These are phyloP conservation scores for Ogataea pilisensis DNA, from an alignment of 805 yeast genomes.

Conservation along the genomic window DNA sequence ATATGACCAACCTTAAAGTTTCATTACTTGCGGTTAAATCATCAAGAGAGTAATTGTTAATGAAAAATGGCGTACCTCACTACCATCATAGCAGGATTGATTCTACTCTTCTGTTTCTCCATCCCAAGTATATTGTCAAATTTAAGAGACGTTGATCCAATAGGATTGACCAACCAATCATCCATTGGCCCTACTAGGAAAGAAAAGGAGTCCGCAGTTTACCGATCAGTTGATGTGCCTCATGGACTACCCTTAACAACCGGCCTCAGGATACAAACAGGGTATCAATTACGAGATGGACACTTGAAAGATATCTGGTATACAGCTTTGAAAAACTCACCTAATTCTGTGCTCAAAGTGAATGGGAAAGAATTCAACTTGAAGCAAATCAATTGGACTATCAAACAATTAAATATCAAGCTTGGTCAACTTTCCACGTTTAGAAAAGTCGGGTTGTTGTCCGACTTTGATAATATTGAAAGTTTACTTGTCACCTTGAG, in stretches of 20 bases:
- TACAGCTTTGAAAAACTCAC: constrained; percentile 30
- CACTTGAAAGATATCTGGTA: constrained; percentile 72
- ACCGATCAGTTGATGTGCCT: constrained; percentile 71
- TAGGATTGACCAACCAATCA: constrained; percentile 62
- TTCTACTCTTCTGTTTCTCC: constrained; percentile 13
- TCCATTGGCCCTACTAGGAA: constrained; percentile 60
- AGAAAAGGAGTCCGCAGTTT: constrained; percentile 67
- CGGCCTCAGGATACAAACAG: constrained; percentile 62
- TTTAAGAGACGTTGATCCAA: constrained; percentile 52
- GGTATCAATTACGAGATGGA: constrained; percentile 69
- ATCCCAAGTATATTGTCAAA: constrained; percentile 28
- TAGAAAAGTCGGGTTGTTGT: constrained; percentile 20
- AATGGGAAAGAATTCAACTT: constrained; percentile 25
- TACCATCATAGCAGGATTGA: constrained; percentile 7
- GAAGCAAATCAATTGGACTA: constrained; percentile 29
- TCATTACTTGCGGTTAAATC: too few relatives aligned
- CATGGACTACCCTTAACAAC: constrained; percentile 64
- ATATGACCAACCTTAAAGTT: too few relatives aligned
- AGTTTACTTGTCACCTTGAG: constrained; percentile 21
- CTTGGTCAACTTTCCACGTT: constrained; percentile 26
- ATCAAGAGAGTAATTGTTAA: too few relatives aligned
- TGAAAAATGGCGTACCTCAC: constrained; percentile 2
- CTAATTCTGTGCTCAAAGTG: constrained; percentile 24
- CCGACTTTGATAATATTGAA: constrained; percentile 17
- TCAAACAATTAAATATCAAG: constrained; percentile 23